Percentiles rank a stretch among this genome's conserved stretches.
Evolutionary conservation across 1,284 basidiomycete genomes (phyloP).

Genomic region (Ustilago sp.): DNA sequence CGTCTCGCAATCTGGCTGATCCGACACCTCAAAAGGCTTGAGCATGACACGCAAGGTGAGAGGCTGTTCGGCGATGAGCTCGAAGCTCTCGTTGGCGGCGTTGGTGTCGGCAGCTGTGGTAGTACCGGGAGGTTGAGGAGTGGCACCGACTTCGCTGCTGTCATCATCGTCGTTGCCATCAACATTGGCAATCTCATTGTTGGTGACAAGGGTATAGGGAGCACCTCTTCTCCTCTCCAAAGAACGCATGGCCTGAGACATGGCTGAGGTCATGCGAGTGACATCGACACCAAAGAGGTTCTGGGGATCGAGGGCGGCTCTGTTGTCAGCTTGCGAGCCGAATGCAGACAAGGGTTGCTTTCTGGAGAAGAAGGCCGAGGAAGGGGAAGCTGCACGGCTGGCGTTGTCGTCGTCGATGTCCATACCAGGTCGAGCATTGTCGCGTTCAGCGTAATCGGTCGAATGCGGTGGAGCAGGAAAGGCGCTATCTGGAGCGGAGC

Average conservation of each 20-base stretch:
- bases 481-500: constrained; percentile 37
- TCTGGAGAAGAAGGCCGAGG: constrained; percentile 23
- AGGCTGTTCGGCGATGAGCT: constrained; percentile 53
- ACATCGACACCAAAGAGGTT: constrained; percentile 50
- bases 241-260: constrained; percentile 52
- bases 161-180: constrained; percentile 38
- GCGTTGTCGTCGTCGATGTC: constrained; percentile 15
- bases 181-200: constrained; percentile 34
- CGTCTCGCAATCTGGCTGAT: constrained; percentile 43
- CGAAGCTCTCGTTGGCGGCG: constrained; percentile 48
- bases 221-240: constrained; percentile 39
- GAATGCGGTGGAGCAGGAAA: constrained; percentile 18
- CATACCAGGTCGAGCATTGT: constrained; percentile 7
- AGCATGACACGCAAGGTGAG: constrained; percentile 51
- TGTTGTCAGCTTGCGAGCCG: constrained; percentile 13
- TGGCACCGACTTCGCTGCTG: constrained; percentile 29
- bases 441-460: constrained; percentile 8
- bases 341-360: constrained; percentile 18
- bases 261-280: constrained; percentile 42
- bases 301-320: constrained; percentile 36
- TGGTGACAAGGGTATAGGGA: constrained; percentile 51
- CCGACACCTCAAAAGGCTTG: constrained; percentile 49
- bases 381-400: constrained; percentile 15
- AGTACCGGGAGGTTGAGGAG: constrained; percentile 33
- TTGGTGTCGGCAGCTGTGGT: constrained; percentile 35